Conservation (phyloP, 2,329 filamentous ascomycete species). For the Gyromitra esculenta region DNA sequence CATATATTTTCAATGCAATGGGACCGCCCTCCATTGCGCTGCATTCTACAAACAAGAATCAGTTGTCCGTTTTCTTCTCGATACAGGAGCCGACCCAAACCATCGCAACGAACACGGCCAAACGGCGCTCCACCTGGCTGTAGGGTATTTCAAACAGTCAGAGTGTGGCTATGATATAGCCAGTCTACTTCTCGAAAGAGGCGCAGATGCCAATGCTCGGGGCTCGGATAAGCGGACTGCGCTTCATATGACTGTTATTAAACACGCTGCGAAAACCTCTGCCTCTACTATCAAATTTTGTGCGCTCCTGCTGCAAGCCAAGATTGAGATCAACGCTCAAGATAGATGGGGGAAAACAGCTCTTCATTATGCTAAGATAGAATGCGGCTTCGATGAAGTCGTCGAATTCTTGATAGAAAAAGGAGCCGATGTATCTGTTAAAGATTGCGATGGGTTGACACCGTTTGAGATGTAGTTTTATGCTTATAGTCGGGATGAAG, state of each 20-base stretch:
- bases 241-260: background rate
- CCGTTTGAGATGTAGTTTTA: background rate
- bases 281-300: background rate
- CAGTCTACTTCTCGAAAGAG: background rate
- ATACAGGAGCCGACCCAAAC: background rate
- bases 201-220: background rate
- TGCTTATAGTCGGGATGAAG: no score
- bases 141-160: background rate
- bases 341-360: constrained; percentile 4
- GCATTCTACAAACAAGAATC: background rate
- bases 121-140: background rate
- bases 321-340: background rate
- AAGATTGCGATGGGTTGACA: background rate
- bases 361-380: background rate
- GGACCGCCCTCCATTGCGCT: background rate
- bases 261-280: background rate
- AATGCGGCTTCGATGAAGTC: background rate
- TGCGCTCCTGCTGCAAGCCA: background rate
- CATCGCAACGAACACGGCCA: background rate
- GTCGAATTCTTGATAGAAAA: background rate
- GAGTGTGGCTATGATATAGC: background rate
- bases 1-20: background rate
- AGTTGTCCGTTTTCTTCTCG: background rate
- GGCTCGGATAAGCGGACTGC: background rate
- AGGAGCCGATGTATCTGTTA: background rate